These are phyloP conservation scores for Domatiomyces catenatus DNA, from an alignment of 2,329 filamentous ascomycete species.

Conservation along the genomic window DNA sequence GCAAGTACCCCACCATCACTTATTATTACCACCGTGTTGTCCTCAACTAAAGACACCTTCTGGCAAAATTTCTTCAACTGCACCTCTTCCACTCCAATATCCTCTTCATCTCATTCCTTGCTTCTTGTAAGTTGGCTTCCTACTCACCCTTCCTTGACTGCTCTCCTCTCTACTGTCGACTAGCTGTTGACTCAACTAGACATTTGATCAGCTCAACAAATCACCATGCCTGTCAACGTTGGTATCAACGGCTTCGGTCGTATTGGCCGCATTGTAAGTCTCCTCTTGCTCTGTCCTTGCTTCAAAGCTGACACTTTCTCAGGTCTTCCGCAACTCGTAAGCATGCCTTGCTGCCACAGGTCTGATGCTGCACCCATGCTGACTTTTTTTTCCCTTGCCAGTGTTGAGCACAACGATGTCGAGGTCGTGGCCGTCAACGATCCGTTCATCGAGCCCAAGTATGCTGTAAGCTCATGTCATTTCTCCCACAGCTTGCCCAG, in stretches of 20 bases:
- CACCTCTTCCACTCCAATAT: not conserved
- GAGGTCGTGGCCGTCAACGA: constrained; percentile 96
- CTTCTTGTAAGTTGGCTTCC: not conserved
- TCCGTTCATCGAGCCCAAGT: constrained; percentile 95
- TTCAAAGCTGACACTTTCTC: constrained; percentile 17
- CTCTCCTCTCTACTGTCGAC: not conserved
- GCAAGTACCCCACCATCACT: not conserved
- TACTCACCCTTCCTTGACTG: not conserved
- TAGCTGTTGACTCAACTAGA: not conserved
- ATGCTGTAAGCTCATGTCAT: constrained; percentile 59
- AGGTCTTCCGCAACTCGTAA: constrained; percentile 90
- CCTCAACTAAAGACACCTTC: not conserved
- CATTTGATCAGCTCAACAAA: not conserved
- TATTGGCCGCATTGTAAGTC: constrained; percentile 76
- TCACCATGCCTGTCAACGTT: constrained; percentile 53
- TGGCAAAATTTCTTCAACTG: not conserved
- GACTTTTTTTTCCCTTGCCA: constrained; percentile 21
- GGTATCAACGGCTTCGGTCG: constrained; percentile 99
- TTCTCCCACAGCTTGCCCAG: not conserved
- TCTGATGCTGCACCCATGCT: constrained; percentile 10
- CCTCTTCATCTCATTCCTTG: not conserved
- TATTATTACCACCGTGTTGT: not conserved
- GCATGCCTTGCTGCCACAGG: constrained; percentile 17
- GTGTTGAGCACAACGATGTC: constrained; percentile 72
- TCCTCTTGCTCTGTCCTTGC: constrained; percentile 1